Evolutionary conservation across 345 rosid genomes (phyloP), one percentile per base, ranked within the genome.

Genomic region (Arabis alpina): DNA sequence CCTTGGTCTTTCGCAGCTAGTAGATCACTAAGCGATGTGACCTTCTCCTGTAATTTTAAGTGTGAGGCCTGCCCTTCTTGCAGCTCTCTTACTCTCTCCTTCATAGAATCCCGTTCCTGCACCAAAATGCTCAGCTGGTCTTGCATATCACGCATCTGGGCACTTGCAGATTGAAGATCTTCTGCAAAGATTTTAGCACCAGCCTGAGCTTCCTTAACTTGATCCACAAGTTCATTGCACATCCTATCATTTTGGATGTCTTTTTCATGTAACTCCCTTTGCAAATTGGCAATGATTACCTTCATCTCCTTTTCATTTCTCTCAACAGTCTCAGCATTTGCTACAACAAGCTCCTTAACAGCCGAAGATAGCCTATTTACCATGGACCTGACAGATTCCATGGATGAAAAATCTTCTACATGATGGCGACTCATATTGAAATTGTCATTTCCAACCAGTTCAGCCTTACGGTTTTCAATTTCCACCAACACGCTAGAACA

Each of bases 121-220:
- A 76, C 80, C 77, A 80, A 60, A 44, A 58, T 71, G 42, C 71
- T 80, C 70, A 85, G 68, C 76, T 78, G 84, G 68, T 77, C 82
- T 80, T 85, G 88, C 87, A 91, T 74, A 64, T 85, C 84, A 74
- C 61, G 65, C 61, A 83, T 67, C 74, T 45, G 74, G 63, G 71
- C 56, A 64, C 81, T 83, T 52, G 89, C 77, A 64, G 95, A 84
- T 49, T 89, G 87, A 54, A 87, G 88, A 76, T 94, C 96, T 41
- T 40, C 77, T 11, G 82, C 85, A 77, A 81, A 85, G 57, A 75
- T 76, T 14, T 81, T 64, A 5, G 87, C 89, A 67, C 87, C 75
- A 61, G 90, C 87, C 83, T 94, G 90, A 74, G 97, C 99, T 82
- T 80, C 82, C 84, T 87, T 94, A 68, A 91, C 88, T 89, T 94